phyloP scores from a whole-genome alignment of 495 filamentous ascomycete genomes.

The Hamigera avellanea region DNA sequence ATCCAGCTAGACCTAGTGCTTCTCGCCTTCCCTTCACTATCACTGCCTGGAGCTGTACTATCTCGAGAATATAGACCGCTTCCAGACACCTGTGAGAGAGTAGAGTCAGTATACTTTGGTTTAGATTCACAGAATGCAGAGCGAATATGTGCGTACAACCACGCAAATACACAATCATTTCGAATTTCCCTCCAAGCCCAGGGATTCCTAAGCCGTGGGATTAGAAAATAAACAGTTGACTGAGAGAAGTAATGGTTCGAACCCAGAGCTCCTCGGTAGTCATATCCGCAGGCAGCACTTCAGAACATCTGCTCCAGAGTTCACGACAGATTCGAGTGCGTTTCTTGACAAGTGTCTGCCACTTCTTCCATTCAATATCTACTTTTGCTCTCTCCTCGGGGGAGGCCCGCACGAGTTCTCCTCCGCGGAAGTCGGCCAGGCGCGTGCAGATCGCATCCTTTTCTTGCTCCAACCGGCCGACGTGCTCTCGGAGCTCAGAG shows the following conservation, averaged over 20 bases:
- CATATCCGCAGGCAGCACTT: slow-evolving; percentile 34
- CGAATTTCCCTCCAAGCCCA: slow-evolving; percentile 29
- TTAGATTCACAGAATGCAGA: too few relatives aligned
- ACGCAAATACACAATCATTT: too few relatives aligned
- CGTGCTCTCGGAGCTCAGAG: slow-evolving; percentile 33
- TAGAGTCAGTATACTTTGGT: too few relatives aligned
- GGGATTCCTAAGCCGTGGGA: slow-evolving; percentile 23
- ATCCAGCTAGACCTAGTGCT: too few relatives aligned
- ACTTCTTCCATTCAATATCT: slow-evolving; percentile 38
- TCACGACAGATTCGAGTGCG: slow-evolving; percentile 42
- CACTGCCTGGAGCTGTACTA: too few relatives aligned
- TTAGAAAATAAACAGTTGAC: not conserved
- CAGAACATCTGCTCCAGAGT: slow-evolving; percentile 37
- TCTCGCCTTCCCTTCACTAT: too few relatives aligned
- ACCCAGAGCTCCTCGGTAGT: slow-evolving; percentile 41
- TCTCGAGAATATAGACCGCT: too few relatives aligned
- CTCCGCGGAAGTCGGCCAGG: slow-evolving; percentile 23
- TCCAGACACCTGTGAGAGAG: too few relatives aligned
- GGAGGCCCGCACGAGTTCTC: slow-evolving; percentile 23
- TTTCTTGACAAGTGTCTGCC: slow-evolving; percentile 30
- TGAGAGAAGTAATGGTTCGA: slow-evolving; percentile 7
- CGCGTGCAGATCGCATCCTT: slow-evolving; percentile 26
- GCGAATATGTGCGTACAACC: too few relatives aligned
- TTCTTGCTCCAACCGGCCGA: slow-evolving; percentile 35
- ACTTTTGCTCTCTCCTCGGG: slow-evolving; percentile 34